A percentile compares a stretch with the other conserved stretches of the same genome.
Evolutionary conservation across 2,329 filamentous ascomycete species (phyloP).

Genomic region (Orbilia javanica): DNA sequence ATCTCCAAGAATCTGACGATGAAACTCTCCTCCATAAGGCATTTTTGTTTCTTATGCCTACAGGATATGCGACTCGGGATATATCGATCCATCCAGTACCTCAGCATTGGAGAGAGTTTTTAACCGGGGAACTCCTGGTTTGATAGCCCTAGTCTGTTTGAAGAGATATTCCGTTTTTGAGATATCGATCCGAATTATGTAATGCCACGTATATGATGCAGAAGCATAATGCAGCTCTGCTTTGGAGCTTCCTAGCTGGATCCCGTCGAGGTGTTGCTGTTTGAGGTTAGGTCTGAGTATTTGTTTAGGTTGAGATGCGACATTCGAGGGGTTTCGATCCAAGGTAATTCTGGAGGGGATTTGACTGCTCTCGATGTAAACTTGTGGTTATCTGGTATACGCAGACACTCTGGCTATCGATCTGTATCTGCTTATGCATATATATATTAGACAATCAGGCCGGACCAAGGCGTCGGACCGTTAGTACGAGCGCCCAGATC

Average conservation of each 20-base stretch:
- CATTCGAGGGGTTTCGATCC: neutral
- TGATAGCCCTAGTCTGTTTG: neutral
- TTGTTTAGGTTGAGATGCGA: neutral
- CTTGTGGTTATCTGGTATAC: too few relatives aligned
- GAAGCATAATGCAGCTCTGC: conserved; percentile 5
- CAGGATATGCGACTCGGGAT: neutral
- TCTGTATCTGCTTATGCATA: too few relatives aligned
- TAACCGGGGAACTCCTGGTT: neutral
- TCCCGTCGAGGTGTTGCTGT: neutral
- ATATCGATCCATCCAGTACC: neutral
- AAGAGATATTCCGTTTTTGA: conserved; percentile 6
- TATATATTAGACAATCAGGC: too few relatives aligned
- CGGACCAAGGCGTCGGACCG: too few relatives aligned
- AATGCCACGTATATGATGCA: conserved; percentile 27
- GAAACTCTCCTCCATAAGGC: conserved; percentile 6
- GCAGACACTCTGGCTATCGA: too few relatives aligned
- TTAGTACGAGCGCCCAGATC: too few relatives aligned
- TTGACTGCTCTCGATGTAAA: neutral
- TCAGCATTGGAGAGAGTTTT: neutral
- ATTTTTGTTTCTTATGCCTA: neutral
- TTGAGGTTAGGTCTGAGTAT: conserved; percentile 1
- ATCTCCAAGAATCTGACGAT: neutral
- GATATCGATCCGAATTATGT: conserved; percentile 22
- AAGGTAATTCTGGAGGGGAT: neutral
- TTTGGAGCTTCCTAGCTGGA: conserved; percentile 27